Evolutionary conservation across 495 filamentous ascomycete genomes (phyloP), one percentile per base, ranked within the genome.

Genomic region (Elasticomyces elasticus): DNA sequence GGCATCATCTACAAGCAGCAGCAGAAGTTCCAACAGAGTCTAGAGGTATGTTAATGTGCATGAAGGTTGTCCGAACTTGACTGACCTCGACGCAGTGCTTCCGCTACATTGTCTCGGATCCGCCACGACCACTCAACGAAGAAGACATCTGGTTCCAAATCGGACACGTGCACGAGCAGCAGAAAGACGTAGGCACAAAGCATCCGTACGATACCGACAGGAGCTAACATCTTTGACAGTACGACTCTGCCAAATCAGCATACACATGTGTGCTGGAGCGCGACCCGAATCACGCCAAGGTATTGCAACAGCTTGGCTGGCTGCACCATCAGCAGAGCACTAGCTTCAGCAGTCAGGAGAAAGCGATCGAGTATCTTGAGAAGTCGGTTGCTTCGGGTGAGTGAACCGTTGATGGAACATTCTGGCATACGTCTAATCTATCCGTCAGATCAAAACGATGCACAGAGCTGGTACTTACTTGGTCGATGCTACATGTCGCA

Each of bases 141-240:
- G 92, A 96, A 67, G 92, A 99, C 64, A 99, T 99, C 55, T 97
- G 91, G 91, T 99, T 99, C 71, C 92, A 99, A 68, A 97, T 99
- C 61, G 92, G 92, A 23, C 92, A 99, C 69, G 92, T 99, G 44
- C 88, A 99, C 66, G 92, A 99, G 62, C 94, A 97, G 62, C 91
- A 96, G 67, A 97, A 97, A 76, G 92, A 98, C 62, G 92, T 96
- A 75, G 70, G 92, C 51, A 23, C 10, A 17, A 11, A 6, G 38
- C 6, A 79, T 12, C 31, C 37, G 13, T 44, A 17, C 41, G 31
- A 27, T 23, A 28, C 22, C 42, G n/a, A 47, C 20, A 20, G 56
- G 45, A 27, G 66, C 67, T 64, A 38, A 63, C 52, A 54, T 53
- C 45, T 9, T 52, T 52, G n/a, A n/a, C 63, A 98, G 92, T 97